Percentiles rank a stretch among this genome's conserved stretches.
Conservation (phyloP, 768 basidiomycete species). For the Lactarius sp. region DNA sequence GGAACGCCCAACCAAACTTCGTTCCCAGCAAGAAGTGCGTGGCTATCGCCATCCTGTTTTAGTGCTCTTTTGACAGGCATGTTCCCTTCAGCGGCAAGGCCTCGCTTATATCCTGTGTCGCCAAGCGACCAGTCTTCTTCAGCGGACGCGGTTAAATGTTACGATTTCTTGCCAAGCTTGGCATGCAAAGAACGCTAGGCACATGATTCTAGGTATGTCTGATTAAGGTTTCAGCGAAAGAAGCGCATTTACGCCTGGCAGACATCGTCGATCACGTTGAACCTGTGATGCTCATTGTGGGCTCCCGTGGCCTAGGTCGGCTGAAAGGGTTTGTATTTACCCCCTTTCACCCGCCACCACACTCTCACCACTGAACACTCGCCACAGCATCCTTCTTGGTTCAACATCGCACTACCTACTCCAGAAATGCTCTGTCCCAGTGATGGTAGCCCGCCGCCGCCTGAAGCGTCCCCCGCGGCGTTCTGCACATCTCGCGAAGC, state of each 20-base stretch:
- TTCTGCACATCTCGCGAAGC: constrained; percentile 73
- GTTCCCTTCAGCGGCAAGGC: constrained; percentile 65
- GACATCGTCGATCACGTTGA: constrained; percentile 85
- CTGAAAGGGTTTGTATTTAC: constrained; percentile 69
- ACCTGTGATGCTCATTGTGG: constrained; percentile 91
- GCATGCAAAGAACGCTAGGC: constrained; percentile 92
- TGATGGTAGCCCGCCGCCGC: constrained; percentile 92
- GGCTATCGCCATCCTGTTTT: constrained; percentile 11
- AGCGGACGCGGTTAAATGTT: constrained; percentile 86
- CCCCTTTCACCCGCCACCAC: background rate
- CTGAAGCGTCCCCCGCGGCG: constrained; percentile 83
- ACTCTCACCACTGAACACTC: background rate
- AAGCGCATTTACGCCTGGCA: constrained; percentile 24
- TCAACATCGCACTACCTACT: constrained; percentile 94
- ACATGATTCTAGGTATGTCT: constrained; percentile 70
- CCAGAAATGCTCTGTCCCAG: constrained; percentile 91
- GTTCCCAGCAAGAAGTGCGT: constrained; percentile 87
- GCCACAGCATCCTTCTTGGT: constrained; percentile 76
- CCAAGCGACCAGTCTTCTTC: constrained; percentile 83
- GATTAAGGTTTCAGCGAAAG: background rate
- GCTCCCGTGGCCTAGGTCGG: constrained; percentile 85
- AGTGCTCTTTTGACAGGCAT: background rate
- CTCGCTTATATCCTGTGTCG: constrained; percentile 83
- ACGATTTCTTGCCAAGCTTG: constrained; percentile 89
- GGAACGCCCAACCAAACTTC: constrained; percentile 73